Base-by-base conservation (phyloP, 2,329 filamentous ascomycete species). In the Alternaria ethzedia region DNA sequence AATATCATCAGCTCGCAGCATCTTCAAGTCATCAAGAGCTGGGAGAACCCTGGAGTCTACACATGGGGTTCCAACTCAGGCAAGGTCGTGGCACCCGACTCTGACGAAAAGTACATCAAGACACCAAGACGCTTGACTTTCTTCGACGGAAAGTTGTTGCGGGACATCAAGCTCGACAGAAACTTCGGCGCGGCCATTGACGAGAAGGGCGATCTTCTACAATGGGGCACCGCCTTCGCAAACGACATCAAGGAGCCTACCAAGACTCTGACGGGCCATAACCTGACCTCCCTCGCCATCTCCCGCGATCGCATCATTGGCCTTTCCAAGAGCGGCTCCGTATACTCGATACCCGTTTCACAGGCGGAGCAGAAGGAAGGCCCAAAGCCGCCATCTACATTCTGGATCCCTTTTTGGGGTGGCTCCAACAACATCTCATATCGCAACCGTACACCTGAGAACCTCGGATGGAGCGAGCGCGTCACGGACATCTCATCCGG, bases 61-160 rank as follows among this genome's bases (percentile, higher is more conserved):
- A 89, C 91, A 6, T 99, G 96, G 95, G 96, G 96, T 0, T 93
- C 91, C 17, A 99, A 99, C 74, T 83, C 84, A 15, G 93, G 94
- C 64, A 87, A 87, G 70, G 94, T 97, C n/a, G 92, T 92, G 41
- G 94, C 94, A 45, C 94, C 94, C 1, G 89, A 91, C 66, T 95
- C 91, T 9, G 86, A 90, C 55, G 94, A 97, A 58, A 83, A 84
- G 28, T 87, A 90, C 66, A 85, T 98, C 78, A 97, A 97, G 82
- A 89, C 87, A 2, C 94, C 96, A 13, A 85, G 90, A 62, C 87
- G 94, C 63, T 89, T 98, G 73, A 70, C 86, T 0, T 96, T 90
- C 79, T 98, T 99, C 74, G 90, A 98, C 74, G 91, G 91, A 28
- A 88, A 93, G 79, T 80, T 97, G 15, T 83, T 99, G 45, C 87